Percentiles rank a stretch among this genome's conserved stretches.
These are phyloP conservation scores for Leccinum longicurvipes DNA, from an alignment of 768 basidiomycete species.

Conservation along the genomic window DNA sequence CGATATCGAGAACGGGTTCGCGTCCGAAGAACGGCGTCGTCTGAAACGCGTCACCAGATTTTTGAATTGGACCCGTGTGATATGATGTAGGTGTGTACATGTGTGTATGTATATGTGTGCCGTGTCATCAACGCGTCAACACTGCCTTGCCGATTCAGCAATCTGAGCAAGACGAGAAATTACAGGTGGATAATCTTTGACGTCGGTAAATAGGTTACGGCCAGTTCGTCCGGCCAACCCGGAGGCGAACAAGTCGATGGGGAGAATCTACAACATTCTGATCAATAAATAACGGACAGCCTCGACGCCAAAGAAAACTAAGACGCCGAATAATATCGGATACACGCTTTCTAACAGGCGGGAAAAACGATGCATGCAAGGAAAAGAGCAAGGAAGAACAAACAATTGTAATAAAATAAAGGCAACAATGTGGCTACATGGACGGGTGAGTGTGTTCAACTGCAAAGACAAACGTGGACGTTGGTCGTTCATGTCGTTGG, in stretches of 20 bases:
- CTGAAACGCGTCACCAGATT: not conserved
- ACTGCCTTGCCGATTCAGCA: not conserved
- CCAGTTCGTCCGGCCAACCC: conserved; percentile 1
- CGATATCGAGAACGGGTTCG: not conserved
- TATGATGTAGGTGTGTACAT: not conserved
- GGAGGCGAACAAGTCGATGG: conserved; percentile 17
- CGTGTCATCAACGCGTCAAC: not conserved
- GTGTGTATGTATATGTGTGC: not conserved
- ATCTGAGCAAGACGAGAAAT: conserved; percentile 4
- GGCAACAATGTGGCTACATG: conserved; percentile 12
- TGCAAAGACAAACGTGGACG: conserved; percentile 1
- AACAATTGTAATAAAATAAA: not conserved
- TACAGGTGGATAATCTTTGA: conserved; percentile 13
- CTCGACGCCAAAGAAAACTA: not conserved
- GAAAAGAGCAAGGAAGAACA: not conserved
- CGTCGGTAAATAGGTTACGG: conserved; percentile 13
- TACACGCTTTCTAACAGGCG: conserved; percentile 13
- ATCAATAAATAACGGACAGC: conserved; percentile 15
- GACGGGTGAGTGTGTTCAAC: not conserved
- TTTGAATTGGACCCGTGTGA: not conserved
- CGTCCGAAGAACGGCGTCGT: conserved; percentile 2
- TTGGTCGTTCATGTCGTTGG: conserved; percentile 4
- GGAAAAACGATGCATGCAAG: conserved; percentile 5
- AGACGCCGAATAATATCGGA: conserved; percentile 8
- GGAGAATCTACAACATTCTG: conserved; percentile 10